Base-by-base conservation (phyloP, 2,329 filamentous ascomycete species). In the Aspergillus caelatus region DNA sequence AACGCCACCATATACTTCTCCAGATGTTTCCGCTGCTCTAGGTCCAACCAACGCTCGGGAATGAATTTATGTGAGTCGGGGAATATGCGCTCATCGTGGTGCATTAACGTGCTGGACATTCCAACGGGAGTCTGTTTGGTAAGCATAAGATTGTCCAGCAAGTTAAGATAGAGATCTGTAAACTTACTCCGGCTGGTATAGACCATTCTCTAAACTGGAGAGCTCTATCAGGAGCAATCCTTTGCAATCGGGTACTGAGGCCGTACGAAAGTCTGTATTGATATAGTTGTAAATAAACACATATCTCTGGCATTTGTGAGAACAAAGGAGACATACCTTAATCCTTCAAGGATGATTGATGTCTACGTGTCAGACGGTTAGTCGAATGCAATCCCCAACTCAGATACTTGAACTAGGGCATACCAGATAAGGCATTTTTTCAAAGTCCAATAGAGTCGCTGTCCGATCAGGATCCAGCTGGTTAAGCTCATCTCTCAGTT, bases 1-100 rank as follows among this genome's bases (percentile, higher is more conserved):
- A 82, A 82, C 0, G 75, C 67, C 9, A 81, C 73, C 36, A 81
- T 62, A 59, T 78, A 80, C 32, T 71, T 74, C 28, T 78, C 70
- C 4, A 79, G 70, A 5, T 73, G 69, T 21, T 75, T 68, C 2
- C 77, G 76, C 16, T 71, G 68, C 8, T 71, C 68, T 4, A 71
- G 64, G 53, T 74, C 69, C 30, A 78, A 65, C 75, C 78, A 81
- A 58, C 78, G 69, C 23, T 80, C 78, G 3, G 79, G 79, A 6
- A 69, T 67, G 67, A 79, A 81, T 1, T 58, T 65, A 7, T 71
- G 53, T 0, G 77, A 72, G 21, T 77, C 63, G 1, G 79, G 75
- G 58, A 80, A 81, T 30, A 80, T 70, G 1, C 62, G 53, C 32
- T 76, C 71, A 45, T 81, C 73, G 60, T 77, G 67, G 61, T 78